Conservation (phyloP, 306 rosid species). For the Casuarina equisetifolia region DNA sequence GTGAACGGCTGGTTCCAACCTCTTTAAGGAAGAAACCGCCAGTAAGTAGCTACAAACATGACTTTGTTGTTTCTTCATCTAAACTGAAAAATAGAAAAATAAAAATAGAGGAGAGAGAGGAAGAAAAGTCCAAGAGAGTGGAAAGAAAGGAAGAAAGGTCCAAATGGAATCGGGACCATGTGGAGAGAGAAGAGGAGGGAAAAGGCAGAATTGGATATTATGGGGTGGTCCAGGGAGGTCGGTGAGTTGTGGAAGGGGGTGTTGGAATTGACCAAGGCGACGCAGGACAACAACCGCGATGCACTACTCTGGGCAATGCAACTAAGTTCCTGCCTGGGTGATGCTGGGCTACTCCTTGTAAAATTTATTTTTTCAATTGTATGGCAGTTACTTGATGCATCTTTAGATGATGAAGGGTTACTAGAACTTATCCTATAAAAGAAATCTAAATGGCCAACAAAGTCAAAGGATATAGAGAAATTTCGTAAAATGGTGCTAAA, state of each 20-base stretch:
- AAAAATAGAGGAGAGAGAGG: too few species aligned
- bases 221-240: constrained; percentile 43
- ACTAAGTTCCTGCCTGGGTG: constrained; percentile 42
- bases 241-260: constrained; percentile 54
- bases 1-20: too few species aligned
- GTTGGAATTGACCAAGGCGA: constrained; percentile 56
- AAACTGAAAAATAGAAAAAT: too few species aligned
- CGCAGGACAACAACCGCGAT: constrained; percentile 57
- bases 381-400: constrained; percentile 85
- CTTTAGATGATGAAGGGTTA: constrained; percentile 83
- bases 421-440: constrained; percentile 59
- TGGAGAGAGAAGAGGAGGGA: not conserved
- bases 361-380: constrained; percentile 75
- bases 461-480: constrained; percentile 60
- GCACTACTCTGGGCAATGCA: constrained; percentile 64
- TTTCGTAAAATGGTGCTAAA: too few species aligned
- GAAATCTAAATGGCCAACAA: constrained; percentile 59
- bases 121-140: too few species aligned
- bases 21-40: too few species aligned
- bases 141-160: too few species aligned
- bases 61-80: too few species aligned
- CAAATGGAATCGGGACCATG: too few species aligned
- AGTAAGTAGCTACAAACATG: too few species aligned
- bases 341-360: constrained; percentile 63
- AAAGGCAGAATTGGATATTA: constrained; percentile 7